phyloP scores from a whole-genome alignment of 2,329 filamentous ascomycete species.

The Colletotrichum truncatum region DNA sequence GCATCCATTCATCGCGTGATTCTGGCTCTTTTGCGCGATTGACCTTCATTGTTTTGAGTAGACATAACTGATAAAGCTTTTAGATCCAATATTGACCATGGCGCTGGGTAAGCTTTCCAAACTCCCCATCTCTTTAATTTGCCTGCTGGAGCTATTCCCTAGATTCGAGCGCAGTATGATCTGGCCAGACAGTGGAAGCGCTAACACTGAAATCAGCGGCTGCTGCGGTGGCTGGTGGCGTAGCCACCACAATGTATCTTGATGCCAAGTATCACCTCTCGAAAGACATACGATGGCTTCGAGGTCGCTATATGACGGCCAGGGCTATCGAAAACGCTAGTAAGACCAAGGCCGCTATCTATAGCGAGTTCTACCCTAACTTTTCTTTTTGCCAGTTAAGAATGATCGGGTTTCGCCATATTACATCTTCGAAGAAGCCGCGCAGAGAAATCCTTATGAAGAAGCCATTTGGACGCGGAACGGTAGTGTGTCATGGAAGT shows the following conservation, averaged over 20 bases:
- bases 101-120: not conserved
- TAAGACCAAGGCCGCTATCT: not conserved
- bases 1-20: not conserved
- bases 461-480: conserved; percentile 75
- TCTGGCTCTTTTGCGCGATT: not conserved
- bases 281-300: conserved; percentile 66
- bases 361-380: conserved; percentile 38
- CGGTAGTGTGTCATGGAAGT: conserved; percentile 66
- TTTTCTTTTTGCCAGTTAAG: conserved; percentile 44
- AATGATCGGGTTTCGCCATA: conserved; percentile 68
- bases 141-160: not conserved
- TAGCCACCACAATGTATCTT: conserved; percentile 54
- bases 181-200: not conserved
- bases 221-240: conserved; percentile 46
- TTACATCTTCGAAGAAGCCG: conserved; percentile 71
- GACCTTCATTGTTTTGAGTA: not conserved
- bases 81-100: not conserved
- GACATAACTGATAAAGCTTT: not conserved
- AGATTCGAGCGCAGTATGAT: not conserved
- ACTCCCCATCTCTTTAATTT: not conserved
- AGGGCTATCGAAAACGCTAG: conserved; percentile 47
- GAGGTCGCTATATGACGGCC: conserved; percentile 41
- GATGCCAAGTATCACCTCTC: conserved; percentile 75
- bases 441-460: conserved; percentile 58
- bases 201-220: conserved; percentile 36